Conservation (phyloP, 2,329 filamentous ascomycete genomes). For the Neopestalotiopsis sp. region DNA sequence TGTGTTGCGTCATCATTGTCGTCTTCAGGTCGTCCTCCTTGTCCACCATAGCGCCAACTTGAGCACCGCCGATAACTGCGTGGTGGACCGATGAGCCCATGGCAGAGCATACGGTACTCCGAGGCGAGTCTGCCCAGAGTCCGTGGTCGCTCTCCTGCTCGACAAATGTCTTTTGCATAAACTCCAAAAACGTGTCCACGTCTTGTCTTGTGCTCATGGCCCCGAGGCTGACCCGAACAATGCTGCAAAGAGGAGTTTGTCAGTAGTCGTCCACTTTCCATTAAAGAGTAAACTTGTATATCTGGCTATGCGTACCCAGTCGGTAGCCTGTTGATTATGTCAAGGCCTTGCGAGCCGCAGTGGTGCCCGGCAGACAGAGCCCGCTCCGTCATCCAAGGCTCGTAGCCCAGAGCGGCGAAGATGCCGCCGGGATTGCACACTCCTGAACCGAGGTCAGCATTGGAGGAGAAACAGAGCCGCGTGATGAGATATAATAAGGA, state of each 20-base stretch:
- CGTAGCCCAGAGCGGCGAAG: conserved; percentile 54
- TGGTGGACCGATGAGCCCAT: not conserved
- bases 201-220: conserved; percentile 65
- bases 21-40: too few relatives aligned
- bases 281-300: conserved; percentile 14
- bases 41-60: too few relatives aligned
- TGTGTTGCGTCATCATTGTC: too few relatives aligned
- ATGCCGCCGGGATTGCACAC: conserved; percentile 55
- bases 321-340: conserved; percentile 58
- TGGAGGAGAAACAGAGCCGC: too few relatives aligned
- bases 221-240: conserved; percentile 65
- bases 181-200: conserved; percentile 54
- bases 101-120: conserved; percentile 12
- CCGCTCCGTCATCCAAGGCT: conserved; percentile 58
- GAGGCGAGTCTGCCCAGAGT: conserved; percentile 5
- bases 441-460: conserved; percentile 35
- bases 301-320: conserved; percentile 49
- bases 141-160: conserved; percentile 21
- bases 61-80: not conserved
- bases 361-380: conserved; percentile 63
- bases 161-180: conserved; percentile 48
- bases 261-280: not conserved
- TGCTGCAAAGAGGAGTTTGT: conserved; percentile 40
- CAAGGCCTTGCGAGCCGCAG: conserved; percentile 58
- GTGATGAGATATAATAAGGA: not conserved